Conservation (phyloP, 1,139 yeast species). For the Geotrichum europaeum region DNA sequence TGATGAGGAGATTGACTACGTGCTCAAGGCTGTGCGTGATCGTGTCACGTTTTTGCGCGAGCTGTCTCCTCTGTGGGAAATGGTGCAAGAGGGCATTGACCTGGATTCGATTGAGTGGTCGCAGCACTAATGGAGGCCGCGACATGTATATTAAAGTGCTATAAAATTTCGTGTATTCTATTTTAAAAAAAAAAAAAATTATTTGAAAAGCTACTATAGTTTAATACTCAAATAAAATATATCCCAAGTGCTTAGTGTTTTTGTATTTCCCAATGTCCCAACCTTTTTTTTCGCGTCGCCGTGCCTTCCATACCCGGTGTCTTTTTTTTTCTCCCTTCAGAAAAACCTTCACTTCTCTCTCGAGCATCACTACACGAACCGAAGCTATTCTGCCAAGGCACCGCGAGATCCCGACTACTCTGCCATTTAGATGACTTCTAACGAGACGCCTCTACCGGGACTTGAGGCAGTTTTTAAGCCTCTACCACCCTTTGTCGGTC, state of each 20-base stretch:
- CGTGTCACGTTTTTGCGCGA: constrained; percentile 89
- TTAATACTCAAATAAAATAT: not conserved
- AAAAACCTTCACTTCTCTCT: not conserved
- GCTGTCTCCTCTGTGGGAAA: constrained; percentile 95
- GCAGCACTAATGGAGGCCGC: constrained; percentile 53
- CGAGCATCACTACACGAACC: not conserved
- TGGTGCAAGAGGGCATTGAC: constrained; percentile 98
- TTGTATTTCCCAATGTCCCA: not conserved
- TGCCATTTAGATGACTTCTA: not conserved
- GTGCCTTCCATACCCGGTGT: constrained; percentile 9
- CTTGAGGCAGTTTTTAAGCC: not conserved
- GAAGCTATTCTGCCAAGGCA: not conserved
- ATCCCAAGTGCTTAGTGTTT: too few relatives aligned
- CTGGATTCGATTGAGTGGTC: constrained; percentile 94
- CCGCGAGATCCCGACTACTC: not conserved
- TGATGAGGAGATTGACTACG: constrained; percentile 92
- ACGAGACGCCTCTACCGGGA: not conserved
- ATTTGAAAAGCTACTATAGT: not conserved
- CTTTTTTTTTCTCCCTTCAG: not conserved
- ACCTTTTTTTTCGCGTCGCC: not conserved
- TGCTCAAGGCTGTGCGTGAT: constrained; percentile 76
- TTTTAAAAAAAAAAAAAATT: not conserved
- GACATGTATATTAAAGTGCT: too few relatives aligned
- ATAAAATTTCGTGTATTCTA: not conserved
- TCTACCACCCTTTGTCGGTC: not conserved